phyloP scores from a whole-genome alignment of 2,329 filamentous ascomycete species.

The Colletotrichum sublineola region DNA sequence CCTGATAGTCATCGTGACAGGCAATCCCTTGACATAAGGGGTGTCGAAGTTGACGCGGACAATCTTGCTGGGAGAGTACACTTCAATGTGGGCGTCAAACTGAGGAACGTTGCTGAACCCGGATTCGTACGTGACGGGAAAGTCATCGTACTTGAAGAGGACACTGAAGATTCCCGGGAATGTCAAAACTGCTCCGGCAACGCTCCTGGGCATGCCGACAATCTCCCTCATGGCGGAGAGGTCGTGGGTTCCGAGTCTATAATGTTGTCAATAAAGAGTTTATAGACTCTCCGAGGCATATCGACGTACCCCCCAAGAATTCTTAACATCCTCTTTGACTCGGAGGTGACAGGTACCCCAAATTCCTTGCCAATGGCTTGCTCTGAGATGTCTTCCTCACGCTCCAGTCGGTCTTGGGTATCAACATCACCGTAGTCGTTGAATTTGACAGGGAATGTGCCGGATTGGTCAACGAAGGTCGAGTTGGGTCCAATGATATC shows the following conservation, averaged over 20 bases:
- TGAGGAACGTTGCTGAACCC: constrained; percentile 66
- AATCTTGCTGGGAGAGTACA: constrained; percentile 67
- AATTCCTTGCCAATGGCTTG: constrained; percentile 51
- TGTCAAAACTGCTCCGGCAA: constrained; percentile 51
- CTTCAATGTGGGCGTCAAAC: constrained; percentile 66
- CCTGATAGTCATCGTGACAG: constrained; percentile 61
- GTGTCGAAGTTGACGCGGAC: constrained; percentile 69
- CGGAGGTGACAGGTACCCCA: constrained; percentile 47
- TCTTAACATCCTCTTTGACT: constrained; percentile 47
- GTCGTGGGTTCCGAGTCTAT: constrained; percentile 63
- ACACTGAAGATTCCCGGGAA: constrained; percentile 53
- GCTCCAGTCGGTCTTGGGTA: constrained; percentile 42
- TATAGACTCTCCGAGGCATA: no score
- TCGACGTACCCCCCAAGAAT: constrained; percentile 45
- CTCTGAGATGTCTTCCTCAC: constrained; percentile 47
- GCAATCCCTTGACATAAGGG: constrained; percentile 69
- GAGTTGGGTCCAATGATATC: constrained; percentile 65
- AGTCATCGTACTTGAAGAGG: constrained; percentile 60
- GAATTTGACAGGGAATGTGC: constrained; percentile 60
- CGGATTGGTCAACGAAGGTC: constrained; percentile 61
- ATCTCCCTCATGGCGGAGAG: constrained; percentile 65
- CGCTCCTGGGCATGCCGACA: constrained; percentile 58
- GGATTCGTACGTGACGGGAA: constrained; percentile 69
- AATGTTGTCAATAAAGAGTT: neutral
- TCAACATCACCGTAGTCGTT: constrained; percentile 54